phyloP scores from a whole-genome alignment of 2,329 filamentous ascomycete species.

The Ophiostoma tasmaniense region DNA sequence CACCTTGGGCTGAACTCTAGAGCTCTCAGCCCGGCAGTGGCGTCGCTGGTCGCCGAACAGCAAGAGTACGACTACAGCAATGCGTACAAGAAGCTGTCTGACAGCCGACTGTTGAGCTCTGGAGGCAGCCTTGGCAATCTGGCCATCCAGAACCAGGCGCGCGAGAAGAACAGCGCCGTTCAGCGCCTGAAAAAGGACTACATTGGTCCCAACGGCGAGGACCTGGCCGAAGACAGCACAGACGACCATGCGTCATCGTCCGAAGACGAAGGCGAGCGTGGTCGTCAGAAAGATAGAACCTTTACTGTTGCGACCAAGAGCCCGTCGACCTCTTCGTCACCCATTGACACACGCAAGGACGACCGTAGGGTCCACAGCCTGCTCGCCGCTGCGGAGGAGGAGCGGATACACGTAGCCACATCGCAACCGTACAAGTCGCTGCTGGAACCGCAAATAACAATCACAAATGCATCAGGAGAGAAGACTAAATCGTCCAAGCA shows the following conservation, averaged over 20 bases:
- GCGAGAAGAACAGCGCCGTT: constrained; percentile 31
- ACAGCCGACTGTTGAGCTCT: constrained; percentile 58
- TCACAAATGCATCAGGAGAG: constrained; percentile 56
- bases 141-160: constrained; percentile 41
- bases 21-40: constrained; percentile 32
- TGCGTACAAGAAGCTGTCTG: constrained; percentile 62
- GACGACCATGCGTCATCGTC: constrained; percentile 53
- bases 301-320: constrained; percentile 32
- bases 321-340: constrained; percentile 28
- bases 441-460: constrained; percentile 57
- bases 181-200: constrained; percentile 62
- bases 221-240: constrained; percentile 56
- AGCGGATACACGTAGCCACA: constrained; percentile 51
- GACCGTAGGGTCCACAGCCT: constrained; percentile 48
- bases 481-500: constrained; percentile 47
- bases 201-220: constrained; percentile 55
- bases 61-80: constrained; percentile 57
- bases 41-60: constrained; percentile 48
- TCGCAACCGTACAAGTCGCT: constrained; percentile 52
- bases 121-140: constrained; percentile 55
- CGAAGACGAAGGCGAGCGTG: constrained; percentile 58
- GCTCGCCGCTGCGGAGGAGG: constrained; percentile 67
- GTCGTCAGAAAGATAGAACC: constrained; percentile 46
- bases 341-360: constrained; percentile 25
- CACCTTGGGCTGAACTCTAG: constrained; percentile 27